Conservation (phyloP, 1,284 basidiomycete species). For the Xerocomus amazonicus region DNA sequence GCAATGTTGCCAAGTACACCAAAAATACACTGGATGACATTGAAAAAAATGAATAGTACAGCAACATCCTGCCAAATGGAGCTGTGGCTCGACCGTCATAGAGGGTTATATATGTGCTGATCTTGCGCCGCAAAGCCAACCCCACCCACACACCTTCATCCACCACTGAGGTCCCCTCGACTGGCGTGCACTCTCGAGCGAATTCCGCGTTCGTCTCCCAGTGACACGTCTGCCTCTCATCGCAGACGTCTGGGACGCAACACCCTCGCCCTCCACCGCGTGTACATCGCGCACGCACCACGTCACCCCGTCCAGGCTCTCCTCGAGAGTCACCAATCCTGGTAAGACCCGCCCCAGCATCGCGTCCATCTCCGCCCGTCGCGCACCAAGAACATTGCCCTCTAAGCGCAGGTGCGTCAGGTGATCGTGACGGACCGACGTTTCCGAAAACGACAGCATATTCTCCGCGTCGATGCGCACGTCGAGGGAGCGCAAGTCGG, state of each 20-base stretch:
- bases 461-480: constrained; percentile 12
- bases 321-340: constrained; percentile 19
- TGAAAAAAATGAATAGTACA: too few species aligned
- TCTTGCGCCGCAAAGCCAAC: too few species aligned
- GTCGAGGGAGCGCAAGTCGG: constrained; percentile 12
- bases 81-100: too few species aligned
- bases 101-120: too few species aligned
- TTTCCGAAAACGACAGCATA: constrained; percentile 15
- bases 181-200: background rate
- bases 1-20: too few species aligned
- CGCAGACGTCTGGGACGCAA: too few species aligned
- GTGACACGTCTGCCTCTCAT: too few species aligned
- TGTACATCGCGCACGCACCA: constrained; percentile 10
- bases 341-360: constrained; percentile 22
- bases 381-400: constrained; percentile 14
- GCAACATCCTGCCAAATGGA: too few species aligned
- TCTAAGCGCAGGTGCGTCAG: constrained; percentile 17
- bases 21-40: too few species aligned
- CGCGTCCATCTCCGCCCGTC: constrained; percentile 19
- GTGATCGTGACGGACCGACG: constrained; percentile 10
- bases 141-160: too few species aligned
- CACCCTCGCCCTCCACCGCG: too few species aligned
- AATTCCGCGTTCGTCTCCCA: constrained; percentile 16
- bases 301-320: constrained; percentile 15
- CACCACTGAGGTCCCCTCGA: too few species aligned